These are phyloP conservation scores for Xylariomycetidae sp. DNA, from an alignment of 2,329 filamentous ascomycete species.

Conservation along the genomic window DNA sequence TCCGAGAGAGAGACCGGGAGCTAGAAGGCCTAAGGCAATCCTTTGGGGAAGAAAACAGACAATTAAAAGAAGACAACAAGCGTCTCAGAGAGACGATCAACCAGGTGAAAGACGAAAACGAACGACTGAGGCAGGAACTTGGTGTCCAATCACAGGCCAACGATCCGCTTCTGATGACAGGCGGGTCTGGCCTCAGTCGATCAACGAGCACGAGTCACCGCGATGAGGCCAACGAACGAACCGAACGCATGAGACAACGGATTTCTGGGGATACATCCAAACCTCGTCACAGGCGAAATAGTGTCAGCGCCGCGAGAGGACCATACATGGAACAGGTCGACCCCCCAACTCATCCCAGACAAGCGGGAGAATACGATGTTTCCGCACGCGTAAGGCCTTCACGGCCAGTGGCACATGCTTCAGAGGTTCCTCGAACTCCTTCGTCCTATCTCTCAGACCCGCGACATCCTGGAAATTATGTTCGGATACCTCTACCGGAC, in stretches of 20 bases:
- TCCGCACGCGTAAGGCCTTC: no score
- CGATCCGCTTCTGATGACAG: conserved; percentile 7
- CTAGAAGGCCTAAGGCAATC: no score
- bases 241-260: conserved; percentile 9
- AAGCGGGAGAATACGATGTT: no score
- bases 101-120: conserved; percentile 6
- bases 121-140: conserved; percentile 1
- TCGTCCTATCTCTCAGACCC: no score
- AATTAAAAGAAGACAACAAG: conserved; percentile 6
- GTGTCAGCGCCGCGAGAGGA: conserved; percentile 7
- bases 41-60: conserved; percentile 6
- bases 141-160: not conserved
- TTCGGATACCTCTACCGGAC: no score
- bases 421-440: no score
- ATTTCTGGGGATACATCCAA: conserved; percentile 3
- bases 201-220: conserved; percentile 11
- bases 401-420: no score
- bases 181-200: conserved; percentile 11
- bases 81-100: not conserved
- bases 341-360: conserved; percentile 7
- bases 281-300: conserved; percentile 3
- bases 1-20: not conserved
- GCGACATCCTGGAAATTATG: no score
- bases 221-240: conserved; percentile 5
- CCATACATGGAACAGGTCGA: conserved; percentile 16